Evolutionary conservation across 441 rosid species (phyloP).

Genomic region (Erodium trifolium): DNA sequence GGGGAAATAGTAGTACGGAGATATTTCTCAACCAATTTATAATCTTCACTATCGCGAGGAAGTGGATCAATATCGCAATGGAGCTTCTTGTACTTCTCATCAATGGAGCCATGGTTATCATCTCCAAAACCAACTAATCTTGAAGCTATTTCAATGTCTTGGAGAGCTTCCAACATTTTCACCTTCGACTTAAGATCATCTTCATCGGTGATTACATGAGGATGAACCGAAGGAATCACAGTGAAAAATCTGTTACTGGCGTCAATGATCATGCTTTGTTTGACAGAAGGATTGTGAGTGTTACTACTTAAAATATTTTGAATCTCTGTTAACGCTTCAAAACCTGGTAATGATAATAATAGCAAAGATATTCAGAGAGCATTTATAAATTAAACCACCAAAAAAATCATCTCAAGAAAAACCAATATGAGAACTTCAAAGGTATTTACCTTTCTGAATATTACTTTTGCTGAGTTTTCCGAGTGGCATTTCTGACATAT

Average conservation of each 20-base stretch:
- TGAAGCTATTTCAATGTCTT: constrained; percentile 95
- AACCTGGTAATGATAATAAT: constrained; percentile 39
- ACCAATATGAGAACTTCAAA: not conserved
- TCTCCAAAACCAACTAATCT: constrained; percentile 90
- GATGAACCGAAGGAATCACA: constrained; percentile 81
- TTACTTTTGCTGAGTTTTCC: no score
- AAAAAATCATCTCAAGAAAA: no score
- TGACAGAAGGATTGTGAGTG: constrained; percentile 39
- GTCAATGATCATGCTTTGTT: constrained; percentile 73
- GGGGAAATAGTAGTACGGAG: constrained; percentile 89
- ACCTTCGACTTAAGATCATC: constrained; percentile 92
- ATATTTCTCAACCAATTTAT: constrained; percentile 64
- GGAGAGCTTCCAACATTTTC: constrained; percentile 97
- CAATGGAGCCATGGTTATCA: constrained; percentile 64
- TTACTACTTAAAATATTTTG: constrained; percentile 57
- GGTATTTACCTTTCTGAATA: constrained; percentile 40
- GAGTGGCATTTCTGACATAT: no score
- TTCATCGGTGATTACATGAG: constrained; percentile 75
- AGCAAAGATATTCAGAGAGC: not conserved
- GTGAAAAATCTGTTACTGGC: constrained; percentile 96
- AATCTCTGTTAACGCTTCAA: constrained; percentile 88
- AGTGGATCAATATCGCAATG: constrained; percentile 58
- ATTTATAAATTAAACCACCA: constrained; percentile 4
- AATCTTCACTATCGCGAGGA: constrained; percentile 78
- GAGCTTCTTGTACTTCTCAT: constrained; percentile 76